Evolutionary conservation across 1,139 yeast genomes (phyloP), one percentile per base, ranked within the genome.

Genomic region (Pichia sp.): DNA sequence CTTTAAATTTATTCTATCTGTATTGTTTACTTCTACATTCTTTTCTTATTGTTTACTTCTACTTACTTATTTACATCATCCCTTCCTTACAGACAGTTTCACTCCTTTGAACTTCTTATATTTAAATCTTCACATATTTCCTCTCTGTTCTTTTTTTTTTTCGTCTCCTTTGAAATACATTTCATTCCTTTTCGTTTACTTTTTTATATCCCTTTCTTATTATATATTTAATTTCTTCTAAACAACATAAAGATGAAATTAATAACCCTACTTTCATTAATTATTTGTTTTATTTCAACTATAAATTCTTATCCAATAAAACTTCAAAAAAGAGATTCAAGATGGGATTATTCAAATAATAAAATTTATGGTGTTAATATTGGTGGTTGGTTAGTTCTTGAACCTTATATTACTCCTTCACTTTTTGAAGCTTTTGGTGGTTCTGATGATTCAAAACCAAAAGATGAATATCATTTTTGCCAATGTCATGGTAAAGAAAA

Each of bases 301-400:
- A 45, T 40, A 3, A 10, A 37, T 6, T 55, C 58, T n/a, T 54
- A 55, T 5, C 62, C 62, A 9, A 9, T 59, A 1, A 48, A 41
- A 3, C 47, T 59, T 5, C 48, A 48, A 32, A 60, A 55, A 40
- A 51, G 60, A 45, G 52, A 50, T 46, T 46, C 55, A 7, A 56
- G 63, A 46, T 61, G 62, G 63, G 58, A 62, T 43, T 63, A 62
- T 43, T 9, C 37, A 1, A 39, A 34, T 20, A 50, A 58, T 6
- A 55, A 55, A 33, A 32, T 63, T 6, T 52, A 66, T 47, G 87
- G 86, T 39, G 75, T 80, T 23, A 72, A 78, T 26, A 55, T 80
- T 8, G 87, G 86, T 37, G 85, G 85, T 20, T 80, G 86, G 85
- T 63, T 80, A 22, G 79, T 80, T 1, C 63, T 80, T 6, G 86